These are phyloP conservation scores for Arachnopeziza araneosa DNA, from an alignment of 2,329 filamentous ascomycete species.

Conservation along the genomic window DNA sequence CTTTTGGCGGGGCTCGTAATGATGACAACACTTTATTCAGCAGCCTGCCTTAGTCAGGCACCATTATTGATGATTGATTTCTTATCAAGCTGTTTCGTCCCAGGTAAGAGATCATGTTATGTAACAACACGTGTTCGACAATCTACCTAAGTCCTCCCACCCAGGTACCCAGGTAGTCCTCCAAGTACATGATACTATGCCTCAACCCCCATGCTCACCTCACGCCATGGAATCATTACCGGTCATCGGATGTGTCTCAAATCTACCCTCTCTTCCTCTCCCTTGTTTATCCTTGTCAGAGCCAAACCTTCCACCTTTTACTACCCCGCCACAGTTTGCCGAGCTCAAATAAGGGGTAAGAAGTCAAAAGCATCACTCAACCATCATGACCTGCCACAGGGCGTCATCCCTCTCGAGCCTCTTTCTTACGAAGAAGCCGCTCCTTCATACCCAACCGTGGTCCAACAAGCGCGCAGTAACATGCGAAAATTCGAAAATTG, in stretches of 20 bases:
- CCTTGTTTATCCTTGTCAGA: neutral
- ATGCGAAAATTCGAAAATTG: conserved; percentile 90
- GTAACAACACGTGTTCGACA: no score
- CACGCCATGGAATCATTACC: neutral
- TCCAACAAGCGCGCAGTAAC: conserved; percentile 81
- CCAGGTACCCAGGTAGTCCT: no score
- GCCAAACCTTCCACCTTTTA: neutral
- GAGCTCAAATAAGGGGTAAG: conserved; percentile 38
- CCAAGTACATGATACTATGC: neutral
- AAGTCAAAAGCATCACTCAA: conserved; percentile 50
- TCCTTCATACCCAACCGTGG: conserved; percentile 73
- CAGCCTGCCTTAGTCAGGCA: neutral
- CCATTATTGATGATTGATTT: neutral
- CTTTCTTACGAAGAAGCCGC: conserved; percentile 34
- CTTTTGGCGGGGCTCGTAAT: neutral
- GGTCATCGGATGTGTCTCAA: neutral
- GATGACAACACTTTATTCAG: neutral
- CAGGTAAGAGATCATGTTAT: no score
- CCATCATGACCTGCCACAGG: conserved; percentile 52
- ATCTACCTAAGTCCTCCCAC: no score
- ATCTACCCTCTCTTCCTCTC: neutral
- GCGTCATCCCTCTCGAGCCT: conserved; percentile 37
- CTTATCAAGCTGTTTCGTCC: no score
- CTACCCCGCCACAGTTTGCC: neutral
- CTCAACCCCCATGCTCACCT: neutral